A percentile compares a stretch with the other conserved stretches of the same genome.
Conservation (phyloP, 768 basidiomycete genomes). For the Antrodiella citrinella region DNA sequence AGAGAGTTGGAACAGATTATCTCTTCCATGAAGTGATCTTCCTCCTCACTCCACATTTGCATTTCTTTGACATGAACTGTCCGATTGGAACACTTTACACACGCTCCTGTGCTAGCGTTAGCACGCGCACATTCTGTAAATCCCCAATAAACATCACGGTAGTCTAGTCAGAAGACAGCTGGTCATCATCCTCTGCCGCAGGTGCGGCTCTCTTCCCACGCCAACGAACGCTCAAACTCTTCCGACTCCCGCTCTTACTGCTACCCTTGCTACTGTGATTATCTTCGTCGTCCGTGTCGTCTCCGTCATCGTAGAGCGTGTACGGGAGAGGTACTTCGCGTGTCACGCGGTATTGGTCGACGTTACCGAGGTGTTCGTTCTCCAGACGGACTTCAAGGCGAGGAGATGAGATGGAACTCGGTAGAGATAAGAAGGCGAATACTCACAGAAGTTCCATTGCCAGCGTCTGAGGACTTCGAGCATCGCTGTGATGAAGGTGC, state of each 20-base stretch:
- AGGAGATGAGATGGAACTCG: constrained; percentile 1
- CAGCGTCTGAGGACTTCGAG: constrained; percentile 75
- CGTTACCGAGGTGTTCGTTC: constrained; percentile 89
- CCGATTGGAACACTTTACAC: too few relatives aligned
- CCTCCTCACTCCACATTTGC: not conserved
- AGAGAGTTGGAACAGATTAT: constrained; percentile 62
- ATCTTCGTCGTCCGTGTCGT: constrained; percentile 31
- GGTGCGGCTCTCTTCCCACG: constrained; percentile 1
- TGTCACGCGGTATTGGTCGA: constrained; percentile 86
- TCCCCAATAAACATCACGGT: too few relatives aligned
- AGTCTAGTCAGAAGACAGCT: not conserved
- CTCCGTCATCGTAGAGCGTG: constrained; percentile 34
- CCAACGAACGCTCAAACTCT: not conserved
- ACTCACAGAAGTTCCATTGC: constrained; percentile 90
- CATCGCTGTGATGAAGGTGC: constrained; percentile 59
- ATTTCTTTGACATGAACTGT: too few relatives aligned
- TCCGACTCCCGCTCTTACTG: constrained; percentile 11
- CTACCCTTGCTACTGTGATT: constrained; percentile 9
- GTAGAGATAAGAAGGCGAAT: too few relatives aligned
- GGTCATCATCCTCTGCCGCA: not conserved
- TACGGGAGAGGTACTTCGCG: constrained; percentile 84
- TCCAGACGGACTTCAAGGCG: constrained; percentile 58
- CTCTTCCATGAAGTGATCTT: constrained; percentile 53
- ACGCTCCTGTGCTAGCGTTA: too few relatives aligned
- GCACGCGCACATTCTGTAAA: too few relatives aligned